Base-by-base conservation (phyloP, 768 basidiomycete genomes). In the button mushroom (Agaricus bisporus) region DNA sequence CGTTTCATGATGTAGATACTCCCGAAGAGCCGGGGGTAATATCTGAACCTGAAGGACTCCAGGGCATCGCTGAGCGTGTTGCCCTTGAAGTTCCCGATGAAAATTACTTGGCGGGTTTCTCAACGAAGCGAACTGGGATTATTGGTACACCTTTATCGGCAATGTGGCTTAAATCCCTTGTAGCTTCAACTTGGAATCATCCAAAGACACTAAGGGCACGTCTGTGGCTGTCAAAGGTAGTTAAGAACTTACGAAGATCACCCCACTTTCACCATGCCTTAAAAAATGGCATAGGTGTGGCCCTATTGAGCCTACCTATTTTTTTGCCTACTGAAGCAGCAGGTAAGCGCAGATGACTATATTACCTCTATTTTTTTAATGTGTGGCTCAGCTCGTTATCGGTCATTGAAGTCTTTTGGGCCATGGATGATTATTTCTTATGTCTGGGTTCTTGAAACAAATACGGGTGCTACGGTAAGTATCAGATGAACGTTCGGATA, bases 391-490 rank as follows among this genome's bases (percentile, higher is more conserved):
- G 74, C 65, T 20, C 62, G 62, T 32, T 48, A 56, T 28, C 77
- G 75, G 74, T 79, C 72, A 58, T 49, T 48, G 11, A 50, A 39
- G 11, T 64, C 63, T 25, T 71, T 70, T 44, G 75, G 74, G 14
- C 77, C 78, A 52, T 78, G 78, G 78, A 74, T 77, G 71, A 64
- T 74, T 8, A 73, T 77, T 55, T 75, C 71, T 25, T 77, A 76
- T 60, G 63, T 79, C 1, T 78, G 76, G 75, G 76, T 79, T 5
- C 64, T 78, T 29, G 76, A 77, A 58, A 76, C 76, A 7, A 79
- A 74, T 55, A 76, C 73, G 0, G 78, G 76, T n/a, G 76, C 77
- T 38, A 78, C 77, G 6, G 66, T 66, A 26, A 48, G 63, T 42
- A 15, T 38, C 22, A 18, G 1, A 18, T 12, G n/a, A 12, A 11